Evolutionary conservation across 345 rosid genomes (phyloP).

Genomic region (Hirschfeldia incana): DNA sequence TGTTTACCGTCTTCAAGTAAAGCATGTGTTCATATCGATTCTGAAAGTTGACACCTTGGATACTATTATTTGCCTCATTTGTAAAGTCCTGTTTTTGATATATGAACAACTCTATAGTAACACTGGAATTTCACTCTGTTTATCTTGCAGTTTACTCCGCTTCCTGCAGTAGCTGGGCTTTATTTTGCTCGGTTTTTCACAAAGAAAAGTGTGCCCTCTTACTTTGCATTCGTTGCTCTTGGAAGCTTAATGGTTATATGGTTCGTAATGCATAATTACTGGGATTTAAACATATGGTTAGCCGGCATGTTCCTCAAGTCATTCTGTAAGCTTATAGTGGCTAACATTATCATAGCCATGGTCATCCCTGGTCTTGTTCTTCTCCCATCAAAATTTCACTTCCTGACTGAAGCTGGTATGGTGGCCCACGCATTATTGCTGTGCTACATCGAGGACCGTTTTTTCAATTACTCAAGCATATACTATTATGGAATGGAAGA

Average conservation of each 20-base stretch:
- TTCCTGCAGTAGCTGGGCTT: conserved; percentile 91
- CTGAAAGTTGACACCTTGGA: conserved; percentile 13
- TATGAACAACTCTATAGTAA: conserved; percentile 12
- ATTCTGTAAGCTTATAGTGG: conserved; percentile 87
- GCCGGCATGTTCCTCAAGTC: conserved; percentile 95
- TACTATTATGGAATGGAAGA: conserved; percentile 91
- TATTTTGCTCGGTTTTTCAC: conserved; percentile 91
- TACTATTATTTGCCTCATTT: not conserved
- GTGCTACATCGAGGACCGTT: conserved; percentile 83
- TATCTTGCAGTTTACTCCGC: conserved; percentile 74
- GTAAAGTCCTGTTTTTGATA: conserved; percentile 1
- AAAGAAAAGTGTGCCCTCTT: conserved; percentile 82
- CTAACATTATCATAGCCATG: conserved; percentile 80
- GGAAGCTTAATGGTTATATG: conserved; percentile 93
- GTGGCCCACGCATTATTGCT: conserved; percentile 74
- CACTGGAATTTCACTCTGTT: conserved; percentile 1
- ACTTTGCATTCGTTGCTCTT: conserved; percentile 86
- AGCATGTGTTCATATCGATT: not conserved
- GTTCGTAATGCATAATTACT: conserved; percentile 93
- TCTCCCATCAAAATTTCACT: conserved; percentile 74
- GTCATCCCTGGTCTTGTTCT: conserved; percentile 92
- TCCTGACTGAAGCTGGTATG: conserved; percentile 79
- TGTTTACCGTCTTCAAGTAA: conserved; percentile 2
- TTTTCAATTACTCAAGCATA: conserved; percentile 84
- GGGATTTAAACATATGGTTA: conserved; percentile 98